These are phyloP conservation scores for Cornus controversa DNA, from an alignment of 148 eudicot genomes.

Conservation along the genomic window DNA sequence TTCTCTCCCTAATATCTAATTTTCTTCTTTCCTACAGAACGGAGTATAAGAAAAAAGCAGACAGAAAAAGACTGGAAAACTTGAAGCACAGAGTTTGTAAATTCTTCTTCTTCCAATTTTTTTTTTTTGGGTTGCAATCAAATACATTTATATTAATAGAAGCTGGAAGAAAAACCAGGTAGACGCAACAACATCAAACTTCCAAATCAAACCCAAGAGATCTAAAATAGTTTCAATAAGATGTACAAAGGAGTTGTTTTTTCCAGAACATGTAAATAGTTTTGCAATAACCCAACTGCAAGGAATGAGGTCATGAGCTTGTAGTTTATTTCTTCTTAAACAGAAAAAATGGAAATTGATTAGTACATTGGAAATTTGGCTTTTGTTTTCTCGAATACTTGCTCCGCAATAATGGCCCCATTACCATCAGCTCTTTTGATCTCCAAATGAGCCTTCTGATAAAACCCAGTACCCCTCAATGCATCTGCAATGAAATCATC, in stretches of 20 bases:
- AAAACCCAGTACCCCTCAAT: slow-evolving; percentile 78
- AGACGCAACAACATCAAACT: neutral
- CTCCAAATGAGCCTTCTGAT: slow-evolving; percentile 78
- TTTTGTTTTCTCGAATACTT: slow-evolving; percentile 88
- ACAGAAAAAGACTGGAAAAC: no score
- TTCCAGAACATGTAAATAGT: no score
- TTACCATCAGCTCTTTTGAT: slow-evolving; percentile 84
- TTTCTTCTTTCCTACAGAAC: no score
- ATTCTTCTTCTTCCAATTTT: no score
- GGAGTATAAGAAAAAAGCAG: no score
- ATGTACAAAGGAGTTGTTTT: neutral
- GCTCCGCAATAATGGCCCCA: slow-evolving; percentile 67
- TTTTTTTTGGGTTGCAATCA: neutral
- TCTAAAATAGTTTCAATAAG: neutral
- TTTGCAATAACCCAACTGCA: neutral
- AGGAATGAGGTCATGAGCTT: neutral
- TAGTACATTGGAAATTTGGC: slow-evolving; percentile 64
- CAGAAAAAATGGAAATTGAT: neutral
- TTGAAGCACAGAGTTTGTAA: no score
- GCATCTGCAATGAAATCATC: slow-evolving; percentile 89
- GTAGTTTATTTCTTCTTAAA: no score
- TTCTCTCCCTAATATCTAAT: no score
- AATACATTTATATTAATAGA: neutral
- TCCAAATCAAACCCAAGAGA: neutral
- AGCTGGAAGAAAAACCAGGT: neutral